These are phyloP conservation scores for Penicillium digitatum DNA, from an alignment of 2,329 filamentous ascomycete genomes.

Conservation along the genomic window DNA sequence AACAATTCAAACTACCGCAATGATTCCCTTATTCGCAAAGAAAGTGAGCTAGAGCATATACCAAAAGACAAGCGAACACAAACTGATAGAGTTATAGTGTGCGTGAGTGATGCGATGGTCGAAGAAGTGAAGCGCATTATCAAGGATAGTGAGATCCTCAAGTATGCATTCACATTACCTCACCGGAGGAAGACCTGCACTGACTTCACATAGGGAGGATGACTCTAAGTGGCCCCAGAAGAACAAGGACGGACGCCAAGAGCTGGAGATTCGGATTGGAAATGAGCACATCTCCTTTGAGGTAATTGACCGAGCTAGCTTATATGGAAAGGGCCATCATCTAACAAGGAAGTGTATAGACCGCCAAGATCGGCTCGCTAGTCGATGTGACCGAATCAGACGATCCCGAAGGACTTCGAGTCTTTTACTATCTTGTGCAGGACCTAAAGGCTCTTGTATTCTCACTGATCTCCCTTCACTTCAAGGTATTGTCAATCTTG, in stretches of 20 bases:
- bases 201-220: constrained; percentile 67
- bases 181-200: constrained; percentile 16
- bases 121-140: constrained; percentile 96
- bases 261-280: constrained; percentile 88
- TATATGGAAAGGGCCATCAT: neutral
- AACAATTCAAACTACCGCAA: constrained; percentile 99
- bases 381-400: constrained; percentile 95
- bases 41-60: constrained; percentile 63
- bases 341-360: constrained; percentile 52
- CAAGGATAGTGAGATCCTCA: constrained; percentile 94
- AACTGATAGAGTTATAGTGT: constrained; percentile 61
- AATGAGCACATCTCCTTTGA: constrained; percentile 98
- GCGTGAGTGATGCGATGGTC: constrained; percentile 83
- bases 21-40: constrained; percentile 97
- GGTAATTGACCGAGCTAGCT: constrained; percentile 47
- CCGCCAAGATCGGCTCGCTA: constrained; percentile 94
- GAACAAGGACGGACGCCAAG: constrained; percentile 97
- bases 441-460: constrained; percentile 96
- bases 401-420: constrained; percentile 89
- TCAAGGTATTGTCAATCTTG: constrained; percentile 62
- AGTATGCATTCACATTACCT: constrained; percentile 54
- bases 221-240: constrained; percentile 98
- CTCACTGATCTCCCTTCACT: constrained; percentile 91
- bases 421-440: constrained; percentile 98
- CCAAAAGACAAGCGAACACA: neutral